Percentiles rank a stretch among this genome's conserved stretches.
These are phyloP conservation scores for Phalaenopsis equestris DNA, from an alignment of 106 monocot species.

Conservation along the genomic window DNA sequence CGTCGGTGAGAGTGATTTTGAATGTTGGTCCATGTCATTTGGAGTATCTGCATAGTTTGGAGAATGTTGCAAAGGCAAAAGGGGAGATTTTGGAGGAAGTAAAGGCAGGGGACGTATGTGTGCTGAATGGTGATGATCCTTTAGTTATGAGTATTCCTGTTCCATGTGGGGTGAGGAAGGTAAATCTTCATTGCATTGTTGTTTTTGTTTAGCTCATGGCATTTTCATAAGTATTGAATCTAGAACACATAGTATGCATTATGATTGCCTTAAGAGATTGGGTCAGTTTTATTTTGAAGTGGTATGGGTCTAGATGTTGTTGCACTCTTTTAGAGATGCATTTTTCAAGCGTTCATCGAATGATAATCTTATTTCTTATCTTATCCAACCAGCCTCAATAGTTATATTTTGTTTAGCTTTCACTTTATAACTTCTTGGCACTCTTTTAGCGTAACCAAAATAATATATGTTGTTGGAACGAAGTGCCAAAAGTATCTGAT, in stretches of 20 bases:
- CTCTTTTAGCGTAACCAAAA: too few relatives aligned
- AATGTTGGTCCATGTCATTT: constrained; percentile 27
- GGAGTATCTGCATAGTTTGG: constrained; percentile 22
- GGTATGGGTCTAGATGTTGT: too few relatives aligned
- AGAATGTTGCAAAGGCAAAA: constrained; percentile 33
- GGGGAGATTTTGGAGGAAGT: constrained; percentile 27
- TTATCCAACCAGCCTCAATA: too few relatives aligned
- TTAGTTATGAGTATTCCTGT: constrained; percentile 26
- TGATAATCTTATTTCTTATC: too few relatives aligned
- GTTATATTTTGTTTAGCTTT: too few relatives aligned
- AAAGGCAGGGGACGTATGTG: constrained; percentile 25
- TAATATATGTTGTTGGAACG: too few relatives aligned
- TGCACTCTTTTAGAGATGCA: too few relatives aligned
- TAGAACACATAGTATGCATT: background rate
- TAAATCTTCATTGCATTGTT: background rate
- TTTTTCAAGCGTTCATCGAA: too few relatives aligned
- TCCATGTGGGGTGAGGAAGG: constrained; percentile 26
- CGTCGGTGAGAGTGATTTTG: constrained; percentile 26
- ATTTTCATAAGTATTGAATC: background rate
- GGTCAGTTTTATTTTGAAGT: too few relatives aligned
- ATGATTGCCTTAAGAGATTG: too few relatives aligned
- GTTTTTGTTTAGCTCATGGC: background rate
- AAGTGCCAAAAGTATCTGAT: too few relatives aligned
- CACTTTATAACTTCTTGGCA: too few relatives aligned
- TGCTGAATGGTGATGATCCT: constrained; percentile 38